phyloP scores from a whole-genome alignment of 1,139 yeast genomes.

The Kodamaea suecica region DNA sequence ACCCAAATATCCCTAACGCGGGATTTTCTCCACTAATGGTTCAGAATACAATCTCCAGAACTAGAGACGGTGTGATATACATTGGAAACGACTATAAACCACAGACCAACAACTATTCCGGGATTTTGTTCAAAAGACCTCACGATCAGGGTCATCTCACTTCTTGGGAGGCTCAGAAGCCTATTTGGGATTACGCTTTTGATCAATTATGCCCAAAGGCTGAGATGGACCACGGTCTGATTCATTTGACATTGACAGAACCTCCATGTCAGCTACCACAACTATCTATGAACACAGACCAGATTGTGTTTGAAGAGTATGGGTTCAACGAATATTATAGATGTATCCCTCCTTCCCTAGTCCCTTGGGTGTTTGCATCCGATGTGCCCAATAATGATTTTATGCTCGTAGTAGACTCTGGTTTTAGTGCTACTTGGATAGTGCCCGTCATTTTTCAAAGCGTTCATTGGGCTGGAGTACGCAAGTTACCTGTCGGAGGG shows the following conservation, averaged over 20 bases:
- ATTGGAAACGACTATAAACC: conserved; percentile 67
- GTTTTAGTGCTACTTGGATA: conserved; percentile 84
- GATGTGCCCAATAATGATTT: conserved; percentile 47
- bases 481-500: conserved; percentile 81
- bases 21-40: conserved; percentile 46
- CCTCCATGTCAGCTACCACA: conserved; percentile 82
- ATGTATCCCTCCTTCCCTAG: conserved; percentile 60
- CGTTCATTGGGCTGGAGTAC: conserved; percentile 74
- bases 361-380: conserved; percentile 59
- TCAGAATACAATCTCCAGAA: conserved; percentile 68
- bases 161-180: conserved; percentile 89
- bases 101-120: conserved; percentile 69
- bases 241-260: conserved; percentile 64
- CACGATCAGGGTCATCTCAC: conserved; percentile 83
- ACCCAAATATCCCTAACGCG: too few relatives aligned
- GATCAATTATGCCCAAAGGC: conserved; percentile 33
- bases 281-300: conserved; percentile 82
- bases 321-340: conserved; percentile 69
- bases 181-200: conserved; percentile 83
- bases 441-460: conserved; percentile 80
- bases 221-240: conserved; percentile 42
- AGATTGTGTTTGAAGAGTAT: conserved; percentile 90
- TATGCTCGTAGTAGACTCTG: conserved; percentile 80
- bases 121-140: conserved; percentile 75
- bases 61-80: conserved; percentile 71